Base-by-base conservation (phyloP, 2,329 filamentous ascomycete species). In the Fusarium nygamai region DNA sequence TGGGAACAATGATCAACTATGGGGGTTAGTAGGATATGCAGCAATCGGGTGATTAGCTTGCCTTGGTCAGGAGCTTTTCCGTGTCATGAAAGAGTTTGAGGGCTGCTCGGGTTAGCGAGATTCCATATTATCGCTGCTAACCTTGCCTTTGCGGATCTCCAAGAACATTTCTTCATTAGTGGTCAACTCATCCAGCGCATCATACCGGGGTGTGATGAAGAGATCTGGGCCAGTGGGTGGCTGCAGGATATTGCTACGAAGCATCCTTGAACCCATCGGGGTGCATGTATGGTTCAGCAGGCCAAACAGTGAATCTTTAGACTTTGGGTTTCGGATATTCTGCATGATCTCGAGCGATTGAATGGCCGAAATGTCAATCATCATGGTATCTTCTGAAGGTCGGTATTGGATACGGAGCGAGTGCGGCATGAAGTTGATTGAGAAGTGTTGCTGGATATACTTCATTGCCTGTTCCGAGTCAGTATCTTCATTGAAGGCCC, bases 331-430 rank as follows among this genome's bases (percentile, higher is more conserved):
- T 19, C 93, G 91, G 1, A 95, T 80, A 74, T 98, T 99, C 78
- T 98, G 94, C 33, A 98, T 93, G 11, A 99, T 87, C 81, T 99
- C 96, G 7, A 99, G 86, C 0, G 94, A 94, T 43, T 92, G 89
- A 34, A 98, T 94, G 1, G 95, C 97, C 2, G 94, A 92, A 6
- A 96, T 88, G 78, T 98, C 96, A 76, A 98, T 97, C 89, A 97
- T 94, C 95, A 98, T 98, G 2, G 94, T 94, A 31, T 96, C 93
- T 79, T 97, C 94, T 0, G 94, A 95, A 2, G 95, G 93, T 78
- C 96, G 92, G 76, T 97, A 98, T 72, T 91, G 92, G 78, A 98
- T 92, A 8, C 94, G 91, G 38, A 98, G 88, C 27, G 95, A 95
- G 80, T 96, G 92, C n/a, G 88, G 86, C 8, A 91, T 87, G 79